Evolutionary conservation across 2,329 filamentous ascomycete genomes (phyloP).

Genomic region (Xylariaceae sp.): DNA sequence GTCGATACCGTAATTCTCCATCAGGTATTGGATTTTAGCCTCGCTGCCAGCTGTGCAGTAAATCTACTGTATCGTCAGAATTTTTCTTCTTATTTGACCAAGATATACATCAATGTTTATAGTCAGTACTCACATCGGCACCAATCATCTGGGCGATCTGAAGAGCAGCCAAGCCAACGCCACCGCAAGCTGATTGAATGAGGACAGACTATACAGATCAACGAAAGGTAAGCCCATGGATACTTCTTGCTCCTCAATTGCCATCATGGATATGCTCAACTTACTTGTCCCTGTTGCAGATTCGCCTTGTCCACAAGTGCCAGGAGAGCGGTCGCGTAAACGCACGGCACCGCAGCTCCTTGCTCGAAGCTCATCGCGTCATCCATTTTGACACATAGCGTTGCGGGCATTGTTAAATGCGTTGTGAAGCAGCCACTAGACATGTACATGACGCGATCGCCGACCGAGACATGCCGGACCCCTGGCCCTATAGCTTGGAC

Average conservation of each 20-base stretch:
- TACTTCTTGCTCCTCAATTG: too few relatives aligned
- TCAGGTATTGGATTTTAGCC: constrained; percentile 25
- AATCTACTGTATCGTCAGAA: too few relatives aligned
- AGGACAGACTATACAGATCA: constrained; percentile 23
- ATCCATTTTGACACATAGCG: neutral
- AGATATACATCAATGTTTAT: too few relatives aligned
- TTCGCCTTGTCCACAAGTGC: constrained; percentile 1
- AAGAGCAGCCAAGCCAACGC: constrained; percentile 31
- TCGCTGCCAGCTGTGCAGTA: constrained; percentile 30
- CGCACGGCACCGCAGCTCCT: constrained; percentile 2
- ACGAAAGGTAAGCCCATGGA: too few relatives aligned
- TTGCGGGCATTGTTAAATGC: neutral
- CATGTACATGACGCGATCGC: constrained; percentile 4
- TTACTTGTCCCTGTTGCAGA: neutral
- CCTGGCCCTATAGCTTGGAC: neutral
- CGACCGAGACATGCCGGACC: neutral
- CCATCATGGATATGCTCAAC: too few relatives aligned
- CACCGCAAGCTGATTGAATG: constrained; percentile 33
- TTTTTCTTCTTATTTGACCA: too few relatives aligned
- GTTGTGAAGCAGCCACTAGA: neutral
- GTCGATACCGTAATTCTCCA: constrained; percentile 25
- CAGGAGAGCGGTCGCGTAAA: neutral
- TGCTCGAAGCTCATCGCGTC: constrained; percentile 4
- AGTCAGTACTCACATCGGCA: too few relatives aligned
- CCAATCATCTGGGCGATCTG: constrained; percentile 29